phyloP scores from a whole-genome alignment of 305 asterid genomes.

The Solanum hybrid region DNA sequence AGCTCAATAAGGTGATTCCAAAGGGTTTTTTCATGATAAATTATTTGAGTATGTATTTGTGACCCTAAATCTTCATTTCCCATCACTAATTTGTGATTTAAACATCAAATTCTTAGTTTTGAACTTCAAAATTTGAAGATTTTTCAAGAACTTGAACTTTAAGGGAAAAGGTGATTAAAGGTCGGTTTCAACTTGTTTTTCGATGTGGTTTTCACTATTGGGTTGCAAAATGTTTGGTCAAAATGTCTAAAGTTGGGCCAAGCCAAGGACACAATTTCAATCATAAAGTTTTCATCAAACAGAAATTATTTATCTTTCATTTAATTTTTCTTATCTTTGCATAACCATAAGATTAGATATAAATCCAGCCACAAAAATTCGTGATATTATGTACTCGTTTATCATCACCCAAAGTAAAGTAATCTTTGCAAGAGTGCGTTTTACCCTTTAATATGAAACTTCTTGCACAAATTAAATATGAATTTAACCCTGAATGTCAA shows the following conservation, averaged over 20 bases:
- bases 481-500: background rate
- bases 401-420: background rate
- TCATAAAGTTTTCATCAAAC: background rate
- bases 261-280: background rate
- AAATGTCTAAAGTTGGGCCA: background rate
- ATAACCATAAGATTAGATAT: background rate
- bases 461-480: background rate
- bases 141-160: background rate
- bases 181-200: background rate
- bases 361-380: too few species aligned
- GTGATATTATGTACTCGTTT: background rate
- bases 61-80: background rate
- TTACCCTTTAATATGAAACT: background rate
- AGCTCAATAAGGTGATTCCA: too few species aligned
- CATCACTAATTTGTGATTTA: background rate
- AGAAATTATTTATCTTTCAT: background rate
- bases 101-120: background rate
- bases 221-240: background rate
- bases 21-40: background rate
- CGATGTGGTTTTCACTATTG: background rate
- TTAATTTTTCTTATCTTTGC: background rate
- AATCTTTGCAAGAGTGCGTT: background rate
- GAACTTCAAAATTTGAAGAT: background rate
- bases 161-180: background rate
- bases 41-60: background rate